Evolutionary conservation across 1,139 yeast species (phyloP).

Genomic region (Scheffersomyces titani): DNA sequence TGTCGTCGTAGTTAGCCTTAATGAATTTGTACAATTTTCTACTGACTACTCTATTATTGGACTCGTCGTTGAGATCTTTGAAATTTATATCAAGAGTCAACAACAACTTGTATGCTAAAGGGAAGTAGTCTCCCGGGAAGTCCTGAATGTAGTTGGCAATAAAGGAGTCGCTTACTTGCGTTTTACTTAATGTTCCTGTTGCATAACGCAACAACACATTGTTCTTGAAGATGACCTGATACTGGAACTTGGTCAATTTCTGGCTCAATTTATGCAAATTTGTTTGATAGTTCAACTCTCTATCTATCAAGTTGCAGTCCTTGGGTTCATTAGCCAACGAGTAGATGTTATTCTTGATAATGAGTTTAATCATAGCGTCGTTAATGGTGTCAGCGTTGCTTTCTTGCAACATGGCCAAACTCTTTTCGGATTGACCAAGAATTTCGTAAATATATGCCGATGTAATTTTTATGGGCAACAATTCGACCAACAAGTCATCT

Average conservation of each 20-base stretch:
- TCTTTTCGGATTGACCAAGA: constrained; percentile 43
- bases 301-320: constrained; percentile 39
- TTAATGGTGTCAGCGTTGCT: constrained; percentile 22
- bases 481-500: constrained; percentile 45
- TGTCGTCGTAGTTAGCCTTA: constrained; percentile 8
- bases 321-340: constrained; percentile 17
- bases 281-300: constrained; percentile 46
- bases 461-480: constrained; percentile 68
- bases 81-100: constrained; percentile 27
- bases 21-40: constrained; percentile 29
- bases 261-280: constrained; percentile 33
- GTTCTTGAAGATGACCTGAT: constrained; percentile 42
- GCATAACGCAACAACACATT: constrained; percentile 42
- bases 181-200: constrained; percentile 35
- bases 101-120: constrained; percentile 32
- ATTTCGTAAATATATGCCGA: constrained; percentile 63
- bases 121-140: constrained; percentile 36
- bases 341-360: constrained; percentile 36
- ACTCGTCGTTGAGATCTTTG: constrained; percentile 24
- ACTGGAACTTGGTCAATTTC: constrained; percentile 49
- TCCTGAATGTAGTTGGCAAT: constrained; percentile 19
- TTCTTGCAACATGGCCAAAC: constrained; percentile 37
- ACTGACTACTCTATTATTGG: constrained; percentile 15
- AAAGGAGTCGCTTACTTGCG: constrained; percentile 22
- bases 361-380: constrained; percentile 33